A percentile compares a stretch with the other conserved stretches of the same genome.
These are phyloP conservation scores for Phanerochaete carnosa DNA, from an alignment of 768 basidiomycete species.

Conservation along the genomic window DNA sequence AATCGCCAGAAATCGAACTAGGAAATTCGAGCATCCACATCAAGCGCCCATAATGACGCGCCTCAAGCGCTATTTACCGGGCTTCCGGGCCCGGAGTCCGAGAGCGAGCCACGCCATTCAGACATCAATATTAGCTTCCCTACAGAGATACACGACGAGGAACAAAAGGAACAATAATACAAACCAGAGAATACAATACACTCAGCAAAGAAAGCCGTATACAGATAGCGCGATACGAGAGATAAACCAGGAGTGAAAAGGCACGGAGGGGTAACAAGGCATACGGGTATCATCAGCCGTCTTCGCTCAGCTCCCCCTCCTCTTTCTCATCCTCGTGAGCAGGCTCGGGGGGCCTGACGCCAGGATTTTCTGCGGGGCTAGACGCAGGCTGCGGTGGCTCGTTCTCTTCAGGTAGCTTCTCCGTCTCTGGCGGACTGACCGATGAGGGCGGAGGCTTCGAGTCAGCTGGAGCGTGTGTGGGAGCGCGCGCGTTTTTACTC, in stretches of 20 bases:
- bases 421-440: not conserved
- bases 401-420: not conserved
- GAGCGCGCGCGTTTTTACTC: not conserved
- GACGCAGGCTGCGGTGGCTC: conserved; percentile 1
- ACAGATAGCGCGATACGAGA: not conserved
- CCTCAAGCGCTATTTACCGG: not conserved
- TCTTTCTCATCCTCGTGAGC: conserved; percentile 14
- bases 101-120: too few relatives aligned
- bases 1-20: not conserved
- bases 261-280: not conserved
- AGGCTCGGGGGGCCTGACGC: not conserved
- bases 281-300: not conserved
- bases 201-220: not conserved
- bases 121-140: too few relatives aligned
- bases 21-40: not conserved
- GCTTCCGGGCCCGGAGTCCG: too few relatives aligned
- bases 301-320: conserved; percentile 18
- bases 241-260: not conserved
- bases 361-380: not conserved
- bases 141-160: not conserved
- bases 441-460: conserved; percentile 4
- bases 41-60: not conserved
- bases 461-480: not conserved
- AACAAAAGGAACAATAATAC: not conserved
- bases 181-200: not conserved